Evolutionary conservation across 2,329 filamentous ascomycete genomes (phyloP).

Genomic region (Colletotrichum truncatum): DNA sequence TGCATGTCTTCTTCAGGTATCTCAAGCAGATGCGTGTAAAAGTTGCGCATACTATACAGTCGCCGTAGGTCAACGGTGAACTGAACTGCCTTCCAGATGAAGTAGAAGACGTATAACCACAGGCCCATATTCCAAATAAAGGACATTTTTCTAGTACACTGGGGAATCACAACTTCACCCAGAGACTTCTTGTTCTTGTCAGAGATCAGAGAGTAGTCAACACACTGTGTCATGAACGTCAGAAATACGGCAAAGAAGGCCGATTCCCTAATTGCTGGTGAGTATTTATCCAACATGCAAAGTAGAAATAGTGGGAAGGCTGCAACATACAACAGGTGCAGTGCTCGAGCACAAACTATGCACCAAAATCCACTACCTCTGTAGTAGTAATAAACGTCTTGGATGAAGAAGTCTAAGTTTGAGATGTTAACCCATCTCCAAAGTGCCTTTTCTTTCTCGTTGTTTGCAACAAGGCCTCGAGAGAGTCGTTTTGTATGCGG

Average conservation of each 20-base stretch:
- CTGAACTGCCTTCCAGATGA: constrained; percentile 81
- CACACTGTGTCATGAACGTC: constrained; percentile 85
- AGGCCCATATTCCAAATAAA: constrained; percentile 79
- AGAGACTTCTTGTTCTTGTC: constrained; percentile 65
- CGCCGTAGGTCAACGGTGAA: constrained; percentile 78
- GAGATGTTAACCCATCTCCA: constrained; percentile 94
- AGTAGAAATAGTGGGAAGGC: too few species aligned
- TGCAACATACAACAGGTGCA: constrained; percentile 81
- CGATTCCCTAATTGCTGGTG: constrained; percentile 66
- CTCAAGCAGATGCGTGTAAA: constrained; percentile 83
- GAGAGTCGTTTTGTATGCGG: constrained; percentile 40
- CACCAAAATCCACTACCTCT: constrained; percentile 85
- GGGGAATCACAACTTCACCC: constrained; percentile 67
- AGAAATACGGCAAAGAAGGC: constrained; percentile 84
- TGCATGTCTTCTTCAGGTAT: constrained; percentile 89
- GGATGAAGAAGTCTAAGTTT: constrained; percentile 88
- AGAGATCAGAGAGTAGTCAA: constrained; percentile 79
- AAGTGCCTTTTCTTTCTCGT: constrained; percentile 78
- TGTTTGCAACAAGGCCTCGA: constrained; percentile 41
- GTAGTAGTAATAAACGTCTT: constrained; percentile 87
- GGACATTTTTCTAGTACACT: constrained; percentile 82
- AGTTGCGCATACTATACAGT: constrained; percentile 82
- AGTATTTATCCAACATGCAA: neutral
- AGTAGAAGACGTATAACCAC: constrained; percentile 88
- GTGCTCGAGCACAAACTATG: constrained; percentile 75